Base-by-base conservation (phyloP, 2,329 filamentous ascomycete species). In the Fusarium sp. region DNA sequence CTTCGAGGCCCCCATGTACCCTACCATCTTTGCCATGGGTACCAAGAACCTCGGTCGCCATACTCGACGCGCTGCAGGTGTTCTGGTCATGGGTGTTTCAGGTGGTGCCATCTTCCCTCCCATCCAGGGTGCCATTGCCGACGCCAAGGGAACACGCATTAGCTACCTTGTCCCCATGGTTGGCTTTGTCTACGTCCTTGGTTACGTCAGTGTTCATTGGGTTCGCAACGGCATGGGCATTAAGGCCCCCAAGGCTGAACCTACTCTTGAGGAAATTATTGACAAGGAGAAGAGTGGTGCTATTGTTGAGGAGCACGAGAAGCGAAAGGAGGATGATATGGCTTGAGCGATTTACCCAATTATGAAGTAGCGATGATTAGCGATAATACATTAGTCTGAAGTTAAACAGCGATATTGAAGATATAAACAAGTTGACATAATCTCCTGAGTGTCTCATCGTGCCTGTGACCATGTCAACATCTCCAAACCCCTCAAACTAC, bases 1-100 rank as follows among this genome's bases (percentile, higher is more conserved):
- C 85, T 95, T 95, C 80, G 92, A 94, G 83, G 92, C 89, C 7
- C 92, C 94, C 78, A 92, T 92, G 82, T 96, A 95, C 85, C 93
- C 93, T 0, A 95, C 93, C 22, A 94, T 95, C 78, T 90, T 95
- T 51, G 92, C 93, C 10, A 86, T 95, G 9, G 92, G 92, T 20
- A 94, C 94, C 83, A 88, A 92, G 20, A 93, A 92, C 8, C 86
- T 95, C 1, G 93, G 93, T 8, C 89, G 90, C 33, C 92, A 95
- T 83, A 93, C 92, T 55, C 94, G 95, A 85, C 89, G 92, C 62
- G 93, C 92, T 3, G 91, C 90, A 1, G 92, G 92, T n/a, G 92
- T 90, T 80, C 90, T 84, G 66, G 88, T 94, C 3, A 92, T 86
- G 22, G 92, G 91, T 75, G 92, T 95, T 0, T 86, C 88, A 6